phyloP scores from a whole-genome alignment of 768 basidiomycete species.

The Rhodotorula kratochvilovae region DNA sequence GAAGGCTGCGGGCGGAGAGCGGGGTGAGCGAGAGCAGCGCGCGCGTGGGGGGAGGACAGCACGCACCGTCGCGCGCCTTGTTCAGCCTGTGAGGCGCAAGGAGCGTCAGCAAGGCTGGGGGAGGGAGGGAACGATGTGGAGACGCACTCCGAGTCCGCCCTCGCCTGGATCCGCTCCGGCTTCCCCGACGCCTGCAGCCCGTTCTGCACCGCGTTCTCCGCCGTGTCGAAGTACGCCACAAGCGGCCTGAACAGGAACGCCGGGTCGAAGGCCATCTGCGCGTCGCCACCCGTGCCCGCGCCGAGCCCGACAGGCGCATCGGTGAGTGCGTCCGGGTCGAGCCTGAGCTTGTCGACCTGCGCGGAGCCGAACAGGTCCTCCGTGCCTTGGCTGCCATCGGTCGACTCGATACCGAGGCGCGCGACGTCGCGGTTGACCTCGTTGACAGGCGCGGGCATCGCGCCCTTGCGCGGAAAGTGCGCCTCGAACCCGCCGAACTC shows the following conservation, averaged over 20 bases:
- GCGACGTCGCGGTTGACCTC: neutral
- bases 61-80: neutral
- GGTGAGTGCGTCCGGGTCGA: neutral
- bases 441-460: neutral
- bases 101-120: neutral
- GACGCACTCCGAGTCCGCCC: constrained; percentile 58
- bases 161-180: constrained; percentile 47
- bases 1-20: constrained; percentile 45
- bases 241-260: constrained; percentile 5
- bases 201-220: constrained; percentile 64
- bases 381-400: neutral
- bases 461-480: neutral
- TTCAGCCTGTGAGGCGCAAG: neutral
- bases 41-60: neutral
- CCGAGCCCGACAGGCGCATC: constrained; percentile 1
- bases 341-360: neutral
- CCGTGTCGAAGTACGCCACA: constrained; percentile 68
- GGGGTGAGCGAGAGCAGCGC: neutral
- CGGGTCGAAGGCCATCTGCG: constrained; percentile 5
- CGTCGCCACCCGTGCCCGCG: neutral
- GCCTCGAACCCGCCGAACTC: no score
- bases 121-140: neutral
- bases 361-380: neutral
- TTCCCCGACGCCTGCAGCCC: constrained; percentile 41
- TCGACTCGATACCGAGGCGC: neutral